phyloP scores from a whole-genome alignment of 768 basidiomycete species.

The Podaxis sp. region DNA sequence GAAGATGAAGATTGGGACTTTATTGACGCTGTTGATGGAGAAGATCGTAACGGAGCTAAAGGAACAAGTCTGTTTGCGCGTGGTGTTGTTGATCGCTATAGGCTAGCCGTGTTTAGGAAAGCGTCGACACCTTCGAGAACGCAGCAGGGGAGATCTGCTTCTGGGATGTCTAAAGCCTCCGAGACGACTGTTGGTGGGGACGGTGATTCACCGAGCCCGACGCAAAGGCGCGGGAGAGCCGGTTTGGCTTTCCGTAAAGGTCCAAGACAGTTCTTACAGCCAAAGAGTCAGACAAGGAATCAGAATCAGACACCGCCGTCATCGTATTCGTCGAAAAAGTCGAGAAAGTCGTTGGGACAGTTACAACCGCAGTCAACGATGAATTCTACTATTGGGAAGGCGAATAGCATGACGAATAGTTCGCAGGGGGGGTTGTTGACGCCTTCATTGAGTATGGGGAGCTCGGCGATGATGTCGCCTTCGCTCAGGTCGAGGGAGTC shows the following conservation, averaged over 20 bases:
- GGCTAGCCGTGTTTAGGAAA: slow-evolving; percentile 82
- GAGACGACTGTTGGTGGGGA: slow-evolving; percentile 33
- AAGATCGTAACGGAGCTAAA: slow-evolving; percentile 77
- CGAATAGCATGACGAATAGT: background rate
- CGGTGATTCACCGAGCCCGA: slow-evolving; percentile 41
- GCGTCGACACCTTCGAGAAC: slow-evolving; percentile 52
- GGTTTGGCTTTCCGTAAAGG: slow-evolving; percentile 64
- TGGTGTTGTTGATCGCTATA: slow-evolving; percentile 88
- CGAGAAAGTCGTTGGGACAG: slow-evolving; percentile 28
- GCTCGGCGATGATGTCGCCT: slow-evolving; percentile 43
- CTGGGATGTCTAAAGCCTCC: slow-evolving; percentile 55
- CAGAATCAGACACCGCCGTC: slow-evolving; percentile 43
- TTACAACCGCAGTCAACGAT: slow-evolving; percentile 20
- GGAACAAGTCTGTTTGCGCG: slow-evolving; percentile 82
- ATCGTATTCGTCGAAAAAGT: slow-evolving; percentile 37
- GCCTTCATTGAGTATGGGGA: slow-evolving; percentile 56
- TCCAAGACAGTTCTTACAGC: slow-evolving; percentile 66
- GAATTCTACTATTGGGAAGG: slow-evolving; percentile 29
- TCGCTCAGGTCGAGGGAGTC: slow-evolving; percentile 83
- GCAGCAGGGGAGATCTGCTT: slow-evolving; percentile 42
- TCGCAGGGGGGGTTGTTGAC: slow-evolving; percentile 46
- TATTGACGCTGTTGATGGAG: slow-evolving; percentile 75
- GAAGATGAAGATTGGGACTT: slow-evolving; percentile 93
- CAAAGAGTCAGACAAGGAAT: slow-evolving; percentile 32
- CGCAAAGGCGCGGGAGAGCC: slow-evolving; percentile 64